Evolutionary conservation across 257 asterid species (phyloP).

Genomic region (Orobanche coerulescens): DNA sequence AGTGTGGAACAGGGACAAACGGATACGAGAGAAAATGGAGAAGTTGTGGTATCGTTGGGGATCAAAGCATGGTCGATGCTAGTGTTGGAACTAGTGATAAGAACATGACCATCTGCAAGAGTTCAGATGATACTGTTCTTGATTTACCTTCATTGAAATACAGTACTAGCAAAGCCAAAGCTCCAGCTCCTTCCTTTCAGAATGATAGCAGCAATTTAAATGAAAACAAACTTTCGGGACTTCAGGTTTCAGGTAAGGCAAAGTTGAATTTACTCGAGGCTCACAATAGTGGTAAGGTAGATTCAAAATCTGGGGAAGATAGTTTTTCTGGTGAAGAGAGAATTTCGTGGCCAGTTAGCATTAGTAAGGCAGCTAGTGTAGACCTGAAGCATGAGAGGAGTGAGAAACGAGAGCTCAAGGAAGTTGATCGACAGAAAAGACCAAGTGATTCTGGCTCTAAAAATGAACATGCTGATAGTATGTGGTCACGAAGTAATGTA

Average conservation of each 20-base stretch:
- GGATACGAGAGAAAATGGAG: constrained; percentile 58
- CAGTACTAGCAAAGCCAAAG: constrained; percentile 45
- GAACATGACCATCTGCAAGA: constrained; percentile 42
- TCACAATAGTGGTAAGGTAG: constrained; percentile 30
- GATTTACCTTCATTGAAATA: constrained; percentile 54
- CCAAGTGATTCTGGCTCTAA: constrained; percentile 30
- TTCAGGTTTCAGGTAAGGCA: constrained; percentile 42
- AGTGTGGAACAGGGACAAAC: constrained; percentile 46
- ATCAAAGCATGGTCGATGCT: constrained; percentile 42
- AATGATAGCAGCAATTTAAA: constrained; percentile 32
- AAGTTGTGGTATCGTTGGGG: constrained; percentile 38
- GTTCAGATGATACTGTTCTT: constrained; percentile 51
- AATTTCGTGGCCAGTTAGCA: constrained; percentile 41
- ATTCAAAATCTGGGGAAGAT: constrained; percentile 36
- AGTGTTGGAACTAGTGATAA: constrained; percentile 51
- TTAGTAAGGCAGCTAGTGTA: constrained; percentile 33
- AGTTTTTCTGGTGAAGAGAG: constrained; percentile 39
- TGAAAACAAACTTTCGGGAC: constrained; percentile 40
- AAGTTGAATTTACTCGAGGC: constrained; percentile 33
- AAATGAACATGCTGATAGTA: constrained; percentile 33
- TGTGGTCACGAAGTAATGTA: constrained; percentile 41
- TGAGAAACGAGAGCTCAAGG: constrained; percentile 50
- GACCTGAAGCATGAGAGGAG: constrained; percentile 26
- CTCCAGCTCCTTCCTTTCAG: constrained; percentile 34
- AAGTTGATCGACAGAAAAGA: constrained; percentile 38